Percentiles rank a stretch among this genome's conserved stretches.
Evolutionary conservation across 345 rosid genomes (phyloP).

Genomic region (Draba incana): DNA sequence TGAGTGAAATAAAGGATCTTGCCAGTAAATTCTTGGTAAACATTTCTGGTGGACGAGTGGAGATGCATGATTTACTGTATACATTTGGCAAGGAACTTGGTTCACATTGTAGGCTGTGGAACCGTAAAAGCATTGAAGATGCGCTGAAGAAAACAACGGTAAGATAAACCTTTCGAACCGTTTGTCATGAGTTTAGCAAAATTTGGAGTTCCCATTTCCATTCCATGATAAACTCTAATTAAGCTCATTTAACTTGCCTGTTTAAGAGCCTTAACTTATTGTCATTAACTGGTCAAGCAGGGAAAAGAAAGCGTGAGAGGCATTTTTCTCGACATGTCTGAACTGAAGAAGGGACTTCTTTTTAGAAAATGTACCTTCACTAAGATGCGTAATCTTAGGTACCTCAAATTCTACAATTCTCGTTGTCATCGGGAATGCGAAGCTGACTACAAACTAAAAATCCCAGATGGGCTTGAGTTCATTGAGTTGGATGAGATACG

Average conservation of each 20-base stretch:
- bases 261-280: neutral
- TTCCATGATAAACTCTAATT: no score
- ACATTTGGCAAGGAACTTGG: conserved; percentile 40
- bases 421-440: neutral
- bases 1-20: no score
- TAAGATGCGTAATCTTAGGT: conserved; percentile 36
- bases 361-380: neutral
- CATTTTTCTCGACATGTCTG: conserved; percentile 27
- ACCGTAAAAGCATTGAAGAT: neutral
- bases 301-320: conserved; percentile 36
- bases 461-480: conserved; percentile 11
- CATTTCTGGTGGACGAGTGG: no score
- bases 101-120: conserved; percentile 11
- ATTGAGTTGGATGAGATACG: conserved; percentile 18
- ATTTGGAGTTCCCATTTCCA: no score
- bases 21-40: no score
- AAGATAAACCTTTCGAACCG: neutral
- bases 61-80: conserved; percentile 44
- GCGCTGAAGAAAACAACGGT: conserved; percentile 9
- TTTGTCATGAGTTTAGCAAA: no score
- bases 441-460: neutral
- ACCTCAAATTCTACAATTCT: conserved; percentile 37
- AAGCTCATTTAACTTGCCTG: no score
- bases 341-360: neutral
- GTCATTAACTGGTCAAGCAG: conserved; percentile 18